Base-by-base conservation (phyloP, 179 eudicot species). In the Heliamphora pulchella region DNA sequence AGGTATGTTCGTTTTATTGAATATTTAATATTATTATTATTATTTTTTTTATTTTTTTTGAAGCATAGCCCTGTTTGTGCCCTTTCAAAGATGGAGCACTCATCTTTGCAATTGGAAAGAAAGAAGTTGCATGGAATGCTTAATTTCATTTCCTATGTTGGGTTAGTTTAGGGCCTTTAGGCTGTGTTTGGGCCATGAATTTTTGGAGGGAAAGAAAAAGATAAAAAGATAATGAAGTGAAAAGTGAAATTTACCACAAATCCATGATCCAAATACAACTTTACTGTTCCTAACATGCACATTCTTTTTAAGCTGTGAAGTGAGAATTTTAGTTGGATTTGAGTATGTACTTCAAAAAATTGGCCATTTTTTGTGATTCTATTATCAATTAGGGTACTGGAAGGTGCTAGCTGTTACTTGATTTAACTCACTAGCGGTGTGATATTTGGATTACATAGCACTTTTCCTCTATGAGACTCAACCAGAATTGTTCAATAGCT, bases 1-100 rank as follows among this genome's bases (percentile, higher is more conserved):
- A 93, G 98, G 97, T 93, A 74, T 65, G 73, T 0, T 80, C 59
- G 20, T 58, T 67, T 39, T 17, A 22, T 71, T 67, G 55, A 46
- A 9, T 47, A n/a, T 5, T 5, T 50, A 47, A 31, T 31, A 31
- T 31, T 31, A 31, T 31, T 31, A 31, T 31, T 48, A 13, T 47
- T 75, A 46, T 55, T 6, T 11, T 50, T 43, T 53, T 55, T 75
- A 55, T 39, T 4, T 22, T 11, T 71, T 31, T 15, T 3, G 2
- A 11, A 43, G n/a, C 44, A 58, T 46, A 44, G 44, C 44, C 58
- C 13, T 5, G 11, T 3, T 39, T 47, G 43, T 5, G 64, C 22
- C 22, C 18, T 48, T 20, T 6, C 48, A 11, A 77, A 44, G 13
- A 14, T 48, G 6, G 20, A 8, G 18, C 15, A 17, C 63, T 31